A percentile compares a stretch with the other conserved stretches of the same genome.
These are phyloP conservation scores for Chlorella sp. DNA, from an alignment of 139 green algal genomes.

Conservation along the genomic window DNA sequence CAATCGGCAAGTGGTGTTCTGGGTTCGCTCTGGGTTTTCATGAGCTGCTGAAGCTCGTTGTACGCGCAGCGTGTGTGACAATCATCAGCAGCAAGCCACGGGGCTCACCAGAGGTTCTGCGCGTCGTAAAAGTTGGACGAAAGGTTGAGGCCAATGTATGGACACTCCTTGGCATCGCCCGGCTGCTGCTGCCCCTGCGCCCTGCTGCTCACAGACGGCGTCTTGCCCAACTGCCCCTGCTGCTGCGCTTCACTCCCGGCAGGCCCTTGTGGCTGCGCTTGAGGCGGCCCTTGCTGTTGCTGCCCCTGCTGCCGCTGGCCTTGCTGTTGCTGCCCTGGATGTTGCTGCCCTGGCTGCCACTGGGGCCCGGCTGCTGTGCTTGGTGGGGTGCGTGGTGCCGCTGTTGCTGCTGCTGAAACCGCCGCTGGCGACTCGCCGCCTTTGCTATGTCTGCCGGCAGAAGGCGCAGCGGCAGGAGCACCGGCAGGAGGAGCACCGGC, in stretches of 20 bases:
- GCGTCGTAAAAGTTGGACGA: conserved; percentile 41
- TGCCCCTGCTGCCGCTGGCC: background rate
- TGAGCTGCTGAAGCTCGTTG: background rate
- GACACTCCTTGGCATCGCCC: conserved; percentile 16
- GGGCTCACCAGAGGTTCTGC: conserved; percentile 30
- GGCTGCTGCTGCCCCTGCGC: conserved; percentile 7
- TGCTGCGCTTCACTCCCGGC: background rate
- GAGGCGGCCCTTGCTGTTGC: background rate
- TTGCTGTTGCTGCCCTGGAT: background rate
- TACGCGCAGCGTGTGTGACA: background rate
- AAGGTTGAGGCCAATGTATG: conserved; percentile 36
- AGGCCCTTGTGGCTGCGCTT: background rate
- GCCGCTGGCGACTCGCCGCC: too few relatives aligned
- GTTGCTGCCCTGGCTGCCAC: too few relatives aligned
- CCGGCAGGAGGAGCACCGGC: too few relatives aligned
- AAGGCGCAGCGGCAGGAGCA: too few relatives aligned
- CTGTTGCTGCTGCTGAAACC: too few relatives aligned
- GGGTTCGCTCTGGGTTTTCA: background rate
- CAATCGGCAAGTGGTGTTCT: background rate
- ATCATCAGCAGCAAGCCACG: background rate
- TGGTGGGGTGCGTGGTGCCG: too few relatives aligned
- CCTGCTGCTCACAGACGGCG: background rate
- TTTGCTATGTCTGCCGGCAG: too few relatives aligned
- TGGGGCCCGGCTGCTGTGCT: too few relatives aligned
- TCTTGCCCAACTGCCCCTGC: conserved; percentile 4